Base-by-base conservation (phyloP, 257 asterid species). In the Nicotiana knightiana region DNA sequence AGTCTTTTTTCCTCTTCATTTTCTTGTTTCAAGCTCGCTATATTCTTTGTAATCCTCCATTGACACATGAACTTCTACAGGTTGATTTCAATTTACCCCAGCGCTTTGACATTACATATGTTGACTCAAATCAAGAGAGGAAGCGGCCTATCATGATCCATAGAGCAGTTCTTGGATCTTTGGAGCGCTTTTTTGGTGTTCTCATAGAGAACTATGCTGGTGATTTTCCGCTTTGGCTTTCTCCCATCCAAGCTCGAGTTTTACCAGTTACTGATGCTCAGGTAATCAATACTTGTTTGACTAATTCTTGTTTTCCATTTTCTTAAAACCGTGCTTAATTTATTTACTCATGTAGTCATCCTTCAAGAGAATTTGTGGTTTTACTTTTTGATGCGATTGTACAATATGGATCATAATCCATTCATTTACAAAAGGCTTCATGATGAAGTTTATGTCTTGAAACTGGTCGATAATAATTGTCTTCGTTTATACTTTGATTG, bases 181-280 rank as follows among this genome's bases (percentile, higher is more conserved):
- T 95, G 86, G 99, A 95, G 87, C 90, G 98, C 35, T 95, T 93
- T 84, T 95, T 95, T 81, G 99, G 99, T 55, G 97, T 95, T 86
- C 97, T 95, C 35, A 87, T 95, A 35, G 99, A 96, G 89, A 93
- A 96, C 81, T 96, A 91, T 85, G 97, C 97, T 81, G 97, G 98
- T 39, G 99, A 96, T 87, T 93, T 96, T 80, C 99, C 99, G 3
- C 82, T 96, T 73, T 96, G 99, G 99, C 97, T 96, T 79, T 93
- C 98, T 83, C 99, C 99, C 28, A 87, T 89, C 78, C 99, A 93
- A 87, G 91, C 96, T 83, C 96, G 93, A 55, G 73, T 95, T 80
- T 84, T 95, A 84, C 99, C 99, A 0, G 97, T 96, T 82, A 96
- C 96, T 1, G 96, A 94, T 85, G 77, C 91, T 76, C 97, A 96